A percentile compares a stretch with the other conserved stretches of the same genome.
Evolutionary conservation across 192 early-diverging fungal genomes (phyloP).

Genomic region (Phlyctochytrium bullatum): DNA sequence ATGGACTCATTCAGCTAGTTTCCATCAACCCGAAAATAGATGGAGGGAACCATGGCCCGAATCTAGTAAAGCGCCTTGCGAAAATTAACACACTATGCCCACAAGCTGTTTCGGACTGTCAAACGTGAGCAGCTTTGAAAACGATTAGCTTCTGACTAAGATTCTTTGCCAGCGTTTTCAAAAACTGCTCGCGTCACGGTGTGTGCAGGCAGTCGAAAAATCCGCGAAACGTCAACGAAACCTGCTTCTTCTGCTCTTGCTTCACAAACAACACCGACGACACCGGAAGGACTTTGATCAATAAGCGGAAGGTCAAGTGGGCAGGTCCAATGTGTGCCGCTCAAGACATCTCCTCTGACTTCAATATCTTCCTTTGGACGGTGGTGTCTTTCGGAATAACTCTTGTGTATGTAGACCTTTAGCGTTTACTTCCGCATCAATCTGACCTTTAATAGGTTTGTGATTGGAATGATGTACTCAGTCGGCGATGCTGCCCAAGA

Average conservation of each 20-base stretch:
- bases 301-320: conserved; percentile 24
- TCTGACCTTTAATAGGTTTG: conserved; percentile 11
- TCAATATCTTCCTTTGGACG: conserved; percentile 20
- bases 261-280: conserved; percentile 32
- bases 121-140: conserved; percentile 7
- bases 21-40: background rate
- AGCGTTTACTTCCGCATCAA: background rate
- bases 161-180: conserved; percentile 4
- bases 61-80: conserved; percentile 7
- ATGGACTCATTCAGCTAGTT: conserved; percentile 8
- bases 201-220: conserved; percentile 6
- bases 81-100: conserved; percentile 8
- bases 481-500: conserved; percentile 10
- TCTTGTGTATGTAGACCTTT: conserved; percentile 3
- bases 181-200: conserved; percentile 26
- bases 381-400: conserved; percentile 4
- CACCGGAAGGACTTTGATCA: conserved; percentile 18
- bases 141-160: background rate
- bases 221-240: conserved; percentile 10
- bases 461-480: conserved; percentile 13
- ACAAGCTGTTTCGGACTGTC: conserved; percentile 14
- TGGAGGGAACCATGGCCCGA: background rate
- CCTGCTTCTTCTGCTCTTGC: conserved; percentile 27
- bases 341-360: conserved; percentile 24
- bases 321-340: conserved; percentile 15